These are phyloP conservation scores for Nicotiana tomentosiformis DNA, from an alignment of 257 asterid genomes.

Conservation along the genomic window DNA sequence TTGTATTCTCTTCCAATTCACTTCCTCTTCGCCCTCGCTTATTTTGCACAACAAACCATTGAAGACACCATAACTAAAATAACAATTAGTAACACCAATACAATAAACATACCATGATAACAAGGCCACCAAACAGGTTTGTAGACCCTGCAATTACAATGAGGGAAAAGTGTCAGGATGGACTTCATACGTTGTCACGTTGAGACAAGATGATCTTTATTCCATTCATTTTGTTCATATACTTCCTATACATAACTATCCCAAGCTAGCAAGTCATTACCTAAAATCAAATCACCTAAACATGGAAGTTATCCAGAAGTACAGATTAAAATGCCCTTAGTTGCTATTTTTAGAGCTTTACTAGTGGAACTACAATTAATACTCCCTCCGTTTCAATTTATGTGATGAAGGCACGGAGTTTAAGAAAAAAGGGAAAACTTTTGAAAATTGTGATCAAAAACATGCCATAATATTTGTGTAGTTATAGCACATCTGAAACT, in stretches of 20 bases:
- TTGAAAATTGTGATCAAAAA: no score
- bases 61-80: neutral
- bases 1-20: neutral
- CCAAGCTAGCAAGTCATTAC: neutral
- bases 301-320: neutral
- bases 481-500: no score
- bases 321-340: neutral
- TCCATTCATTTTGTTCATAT: neutral
- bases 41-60: neutral
- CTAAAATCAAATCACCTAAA: neutral
- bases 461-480: no score
- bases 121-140: constrained; percentile 85
- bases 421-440: no score
- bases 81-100: neutral
- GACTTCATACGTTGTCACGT: constrained; percentile 2
- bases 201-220: neutral
- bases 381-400: no score
- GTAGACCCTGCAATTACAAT: constrained; percentile 65
- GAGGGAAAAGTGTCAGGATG: constrained; percentile 20
- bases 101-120: constrained; percentile 67
- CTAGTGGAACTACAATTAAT: neutral
- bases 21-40: neutral
- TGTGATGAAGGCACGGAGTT: no score
- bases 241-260: neutral
- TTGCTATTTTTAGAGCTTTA: neutral